Evolutionary conservation across 352 stramenopile genomes (phyloP).

Genomic region (Phytophthora foliorum): DNA sequence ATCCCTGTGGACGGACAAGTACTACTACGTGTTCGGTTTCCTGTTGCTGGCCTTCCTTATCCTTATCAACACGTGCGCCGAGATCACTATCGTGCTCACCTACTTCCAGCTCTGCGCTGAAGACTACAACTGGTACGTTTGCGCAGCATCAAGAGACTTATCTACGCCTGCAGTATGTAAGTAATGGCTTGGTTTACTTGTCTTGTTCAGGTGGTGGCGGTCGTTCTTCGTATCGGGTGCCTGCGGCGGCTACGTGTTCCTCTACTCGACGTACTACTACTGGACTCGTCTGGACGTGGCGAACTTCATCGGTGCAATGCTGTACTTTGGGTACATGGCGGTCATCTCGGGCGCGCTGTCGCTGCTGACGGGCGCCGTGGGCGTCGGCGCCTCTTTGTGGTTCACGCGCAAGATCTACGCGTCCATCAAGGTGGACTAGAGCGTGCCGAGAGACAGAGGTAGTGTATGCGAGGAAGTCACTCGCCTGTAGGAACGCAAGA

Average conservation of each 20-base stretch:
- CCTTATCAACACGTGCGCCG: constrained; percentile 97
- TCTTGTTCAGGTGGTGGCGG: constrained; percentile 94
- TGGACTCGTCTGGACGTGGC: constrained; percentile 95
- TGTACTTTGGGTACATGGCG: constrained; percentile 99
- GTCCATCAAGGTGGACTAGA: constrained; percentile 64
- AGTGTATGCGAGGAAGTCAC: constrained; percentile 14
- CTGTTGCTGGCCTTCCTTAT: constrained; percentile 99
- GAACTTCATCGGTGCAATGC: constrained; percentile 92
- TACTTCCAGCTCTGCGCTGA: constrained; percentile 99
- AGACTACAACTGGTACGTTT: constrained; percentile 99
- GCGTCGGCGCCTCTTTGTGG: constrained; percentile 97
- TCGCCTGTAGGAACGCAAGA: constrained; percentile 24
- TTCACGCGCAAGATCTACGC: constrained; percentile 99
- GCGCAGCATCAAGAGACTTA: background rate
- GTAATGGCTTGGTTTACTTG: background rate
- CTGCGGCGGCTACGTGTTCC: constrained; percentile 98
- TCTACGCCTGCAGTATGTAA: background rate
- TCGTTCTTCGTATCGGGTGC: constrained; percentile 98
- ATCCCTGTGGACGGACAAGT: constrained; percentile 98
- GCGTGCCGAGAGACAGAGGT: constrained; percentile 6
- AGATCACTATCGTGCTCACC: constrained; percentile 99
- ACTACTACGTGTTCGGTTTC: constrained; percentile 99
- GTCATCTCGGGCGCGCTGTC: constrained; percentile 98
- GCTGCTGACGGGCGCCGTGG: constrained; percentile 97
- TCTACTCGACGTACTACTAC: constrained; percentile 99